Evolutionary conservation across 495 filamentous ascomycete species (phyloP).

Genomic region (Amphirosellinia nigrospora): DNA sequence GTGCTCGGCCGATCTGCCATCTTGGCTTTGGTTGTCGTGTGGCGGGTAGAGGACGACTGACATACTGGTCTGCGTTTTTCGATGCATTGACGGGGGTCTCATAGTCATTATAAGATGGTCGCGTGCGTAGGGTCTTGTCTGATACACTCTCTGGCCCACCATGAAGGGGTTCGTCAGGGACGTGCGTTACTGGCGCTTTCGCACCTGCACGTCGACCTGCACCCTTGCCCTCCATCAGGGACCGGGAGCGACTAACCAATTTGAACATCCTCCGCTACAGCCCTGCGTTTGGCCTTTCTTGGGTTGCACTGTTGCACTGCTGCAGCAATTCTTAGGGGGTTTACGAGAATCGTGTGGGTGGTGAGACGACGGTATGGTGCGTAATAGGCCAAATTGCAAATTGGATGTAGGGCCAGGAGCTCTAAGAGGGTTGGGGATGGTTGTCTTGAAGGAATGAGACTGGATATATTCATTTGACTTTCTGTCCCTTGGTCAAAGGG

Average conservation of each 20-base stretch:
- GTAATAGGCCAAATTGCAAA: background rate
- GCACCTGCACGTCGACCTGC: conserved; percentile 32
- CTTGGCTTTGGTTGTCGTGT: conserved; percentile 40
- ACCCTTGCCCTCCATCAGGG: conserved; percentile 22
- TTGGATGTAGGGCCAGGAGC: background rate
- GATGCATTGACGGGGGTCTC: conserved; percentile 26
- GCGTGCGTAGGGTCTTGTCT: conserved; percentile 46
- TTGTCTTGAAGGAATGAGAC: background rate
- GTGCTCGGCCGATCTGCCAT: conserved; percentile 52
- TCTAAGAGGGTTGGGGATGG: background rate
- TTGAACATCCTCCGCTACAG: conserved; percentile 25
- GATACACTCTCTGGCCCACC: conserved; percentile 52
- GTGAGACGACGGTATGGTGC: conserved; percentile 20
- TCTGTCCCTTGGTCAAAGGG: background rate
- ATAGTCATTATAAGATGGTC: conserved; percentile 33
- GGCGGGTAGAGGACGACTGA: conserved; percentile 44
- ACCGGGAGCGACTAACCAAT: conserved; percentile 21
- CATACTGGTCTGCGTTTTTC: conserved; percentile 42
- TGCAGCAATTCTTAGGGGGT: background rate
- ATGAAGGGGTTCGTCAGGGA: conserved; percentile 45
- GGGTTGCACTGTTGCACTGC: conserved; percentile 10
- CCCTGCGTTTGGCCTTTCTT: conserved; percentile 9
- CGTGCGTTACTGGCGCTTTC: conserved; percentile 45
- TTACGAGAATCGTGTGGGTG: conserved; percentile 5
- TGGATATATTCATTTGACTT: conserved; percentile 15